phyloP scores from a whole-genome alignment of 108 stramenopile species.

The Discostella stelligeroides region DNA sequence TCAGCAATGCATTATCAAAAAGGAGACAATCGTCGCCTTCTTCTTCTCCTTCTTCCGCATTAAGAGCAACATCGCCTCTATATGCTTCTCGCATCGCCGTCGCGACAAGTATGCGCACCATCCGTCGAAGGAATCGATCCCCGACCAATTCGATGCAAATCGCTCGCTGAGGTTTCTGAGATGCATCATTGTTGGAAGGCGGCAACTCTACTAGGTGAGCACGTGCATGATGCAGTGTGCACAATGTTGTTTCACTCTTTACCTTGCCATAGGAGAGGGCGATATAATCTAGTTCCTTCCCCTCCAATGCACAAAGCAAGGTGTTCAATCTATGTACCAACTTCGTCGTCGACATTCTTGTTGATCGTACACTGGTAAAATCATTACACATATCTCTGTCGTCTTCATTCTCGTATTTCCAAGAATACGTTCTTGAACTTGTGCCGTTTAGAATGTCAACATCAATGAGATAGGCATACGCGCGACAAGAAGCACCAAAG shows the following conservation, averaged over 20 bases:
- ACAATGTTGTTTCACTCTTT: conserved; percentile 66
- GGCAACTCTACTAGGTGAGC: conserved; percentile 51
- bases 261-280: conserved; percentile 74
- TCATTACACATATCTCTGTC: not conserved
- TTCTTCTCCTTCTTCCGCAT: not conserved
- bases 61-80: not conserved
- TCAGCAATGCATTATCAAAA: conserved; percentile 42
- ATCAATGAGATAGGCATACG: conserved; percentile 77
- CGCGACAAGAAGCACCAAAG: conserved; percentile 67
- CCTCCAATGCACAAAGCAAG: conserved; percentile 56
- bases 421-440: not conserved
- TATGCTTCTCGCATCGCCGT: conserved; percentile 54
- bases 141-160: conserved; percentile 75
- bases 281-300: conserved; percentile 60
- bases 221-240: conserved; percentile 58
- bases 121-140: conserved; percentile 78
- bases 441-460: conserved; percentile 21
- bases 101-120: conserved; percentile 76
- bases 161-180: conserved; percentile 24
- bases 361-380: not conserved
- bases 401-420: not conserved
- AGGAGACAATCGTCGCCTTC: not conserved
- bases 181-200: not conserved
- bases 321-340: conserved; percentile 43
- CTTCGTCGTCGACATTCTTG: conserved; percentile 1